phyloP scores from a whole-genome alignment of 768 basidiomycete species.

The Hydnomerulius pinastri region DNA sequence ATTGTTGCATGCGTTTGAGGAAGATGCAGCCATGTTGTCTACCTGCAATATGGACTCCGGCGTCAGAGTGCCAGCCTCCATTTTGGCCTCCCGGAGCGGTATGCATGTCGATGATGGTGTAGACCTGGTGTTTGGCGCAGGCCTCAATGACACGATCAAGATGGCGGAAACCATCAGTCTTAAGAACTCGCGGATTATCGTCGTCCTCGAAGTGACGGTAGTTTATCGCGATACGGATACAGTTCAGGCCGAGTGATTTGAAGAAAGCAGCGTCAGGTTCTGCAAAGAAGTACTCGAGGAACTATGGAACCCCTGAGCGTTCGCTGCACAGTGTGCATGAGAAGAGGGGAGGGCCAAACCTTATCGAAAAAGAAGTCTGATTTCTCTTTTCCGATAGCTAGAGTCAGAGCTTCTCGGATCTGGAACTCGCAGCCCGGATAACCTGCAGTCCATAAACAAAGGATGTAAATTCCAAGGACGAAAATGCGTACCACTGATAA shows the following conservation, averaged over 20 bases:
- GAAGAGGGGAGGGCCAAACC: slow-evolving; percentile 34
- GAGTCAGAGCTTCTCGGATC: slow-evolving; percentile 62
- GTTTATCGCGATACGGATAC: slow-evolving; percentile 71
- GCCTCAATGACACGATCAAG: slow-evolving; percentile 72
- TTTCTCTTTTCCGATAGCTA: slow-evolving; percentile 62
- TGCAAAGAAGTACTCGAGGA: slow-evolving; percentile 78
- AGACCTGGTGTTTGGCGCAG: slow-evolving; percentile 72
- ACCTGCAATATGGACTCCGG: slow-evolving; percentile 57
- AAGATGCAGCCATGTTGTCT: neutral
- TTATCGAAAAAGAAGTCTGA: slow-evolving; percentile 82
- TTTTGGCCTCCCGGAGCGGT: slow-evolving; percentile 71
- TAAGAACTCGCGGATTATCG: slow-evolving; percentile 75
- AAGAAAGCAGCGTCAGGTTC: slow-evolving; percentile 73
- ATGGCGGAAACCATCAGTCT: slow-evolving; percentile 70
- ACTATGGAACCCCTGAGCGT: slow-evolving; percentile 40
- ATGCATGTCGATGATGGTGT: slow-evolving; percentile 77
- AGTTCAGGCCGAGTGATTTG: slow-evolving; percentile 72
- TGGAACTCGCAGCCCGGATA: slow-evolving; percentile 79
- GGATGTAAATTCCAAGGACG: neutral
- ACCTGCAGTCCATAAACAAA: slow-evolving; percentile 34
- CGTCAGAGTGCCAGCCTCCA: slow-evolving; percentile 76
- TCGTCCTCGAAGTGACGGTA: slow-evolving; percentile 75
- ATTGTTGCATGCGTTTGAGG: too few species aligned
- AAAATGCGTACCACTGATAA: neutral
- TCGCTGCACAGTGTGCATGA: neutral